Percentiles rank a stretch among this genome's conserved stretches.
These are phyloP conservation scores for Monilinia aucupariae DNA, from an alignment of 2,329 filamentous ascomycete genomes.

Conservation along the genomic window DNA sequence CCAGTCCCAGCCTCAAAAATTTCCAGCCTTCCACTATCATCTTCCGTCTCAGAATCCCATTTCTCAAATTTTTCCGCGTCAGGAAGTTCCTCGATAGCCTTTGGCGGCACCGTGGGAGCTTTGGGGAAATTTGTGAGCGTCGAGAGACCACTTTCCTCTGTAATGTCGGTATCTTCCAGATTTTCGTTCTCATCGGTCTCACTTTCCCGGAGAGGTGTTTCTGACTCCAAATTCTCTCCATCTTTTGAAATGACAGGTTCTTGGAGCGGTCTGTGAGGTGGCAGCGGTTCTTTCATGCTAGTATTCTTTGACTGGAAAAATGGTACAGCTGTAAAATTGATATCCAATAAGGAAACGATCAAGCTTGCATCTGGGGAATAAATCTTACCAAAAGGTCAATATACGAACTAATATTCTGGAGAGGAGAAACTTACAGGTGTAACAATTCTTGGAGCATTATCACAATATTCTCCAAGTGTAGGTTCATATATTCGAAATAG, in stretches of 20 bases:
- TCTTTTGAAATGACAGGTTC: background rate
- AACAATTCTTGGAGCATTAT: slow-evolving; percentile 64
- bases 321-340: slow-evolving; percentile 43
- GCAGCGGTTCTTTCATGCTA: background rate
- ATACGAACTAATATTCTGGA: background rate
- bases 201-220: background rate
- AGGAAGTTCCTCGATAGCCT: background rate
- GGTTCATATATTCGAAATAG: slow-evolving; percentile 50
- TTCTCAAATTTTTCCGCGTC: background rate
- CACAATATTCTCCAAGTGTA: slow-evolving; percentile 62
- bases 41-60: background rate
- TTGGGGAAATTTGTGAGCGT: slow-evolving; percentile 20
- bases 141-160: slow-evolving; percentile 41
- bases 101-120: background rate
- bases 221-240: background rate
- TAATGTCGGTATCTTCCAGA: background rate
- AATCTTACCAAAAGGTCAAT: slow-evolving; percentile 42
- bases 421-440: slow-evolving; percentile 56
- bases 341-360: slow-evolving; percentile 70
- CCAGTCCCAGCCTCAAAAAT: slow-evolving; percentile 82
- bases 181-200: background rate
- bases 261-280: background rate
- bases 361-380: slow-evolving; percentile 71
- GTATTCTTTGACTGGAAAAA: slow-evolving; percentile 36
- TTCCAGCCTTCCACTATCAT: slow-evolving; percentile 47